Conservation (phyloP, 805 yeast genomes). For the Maudiozyma barnettii region DNA sequence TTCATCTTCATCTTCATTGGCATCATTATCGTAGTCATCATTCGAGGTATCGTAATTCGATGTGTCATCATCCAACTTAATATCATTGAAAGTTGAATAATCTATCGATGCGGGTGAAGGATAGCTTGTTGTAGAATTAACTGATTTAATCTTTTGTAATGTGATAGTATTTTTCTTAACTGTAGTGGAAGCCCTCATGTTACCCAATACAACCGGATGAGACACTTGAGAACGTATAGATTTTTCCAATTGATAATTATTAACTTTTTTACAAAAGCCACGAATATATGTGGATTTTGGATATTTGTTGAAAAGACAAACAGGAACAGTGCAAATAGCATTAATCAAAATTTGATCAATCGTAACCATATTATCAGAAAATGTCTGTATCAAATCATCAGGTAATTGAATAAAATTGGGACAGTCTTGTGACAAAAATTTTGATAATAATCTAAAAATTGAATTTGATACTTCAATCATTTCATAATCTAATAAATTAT, state of each 20-base stretch:
- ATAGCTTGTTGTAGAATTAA: neutral
- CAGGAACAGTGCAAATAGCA: conserved; percentile 20
- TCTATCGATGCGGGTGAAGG: neutral
- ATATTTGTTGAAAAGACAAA: conserved; percentile 17
- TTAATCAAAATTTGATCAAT: conserved; percentile 17
- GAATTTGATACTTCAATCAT: conserved; percentile 23
- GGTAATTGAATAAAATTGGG: conserved; percentile 21
- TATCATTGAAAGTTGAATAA: neutral
- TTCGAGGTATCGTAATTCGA: conserved; percentile 21
- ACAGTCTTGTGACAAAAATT: conserved; percentile 21
- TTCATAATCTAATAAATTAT: conserved; percentile 31
- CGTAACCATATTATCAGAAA: conserved; percentile 10
- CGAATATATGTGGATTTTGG: conserved; percentile 15
- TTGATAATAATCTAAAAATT: conserved; percentile 20
- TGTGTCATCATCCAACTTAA: conserved; percentile 2
- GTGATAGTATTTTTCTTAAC: neutral
- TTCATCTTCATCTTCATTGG: neutral
- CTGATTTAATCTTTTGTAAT: neutral
- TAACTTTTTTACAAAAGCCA: conserved; percentile 16
- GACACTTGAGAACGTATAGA: neutral
- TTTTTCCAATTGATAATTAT: conserved; percentile 7
- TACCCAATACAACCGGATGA: neutral
- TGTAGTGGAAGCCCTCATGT: neutral
- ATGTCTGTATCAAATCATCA: conserved; percentile 1
- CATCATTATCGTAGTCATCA: neutral